Percentiles rank a stretch among this genome's conserved stretches.
Conservation (phyloP, 148 eudicot species). For the Vaccinium myrtillus region DNA sequence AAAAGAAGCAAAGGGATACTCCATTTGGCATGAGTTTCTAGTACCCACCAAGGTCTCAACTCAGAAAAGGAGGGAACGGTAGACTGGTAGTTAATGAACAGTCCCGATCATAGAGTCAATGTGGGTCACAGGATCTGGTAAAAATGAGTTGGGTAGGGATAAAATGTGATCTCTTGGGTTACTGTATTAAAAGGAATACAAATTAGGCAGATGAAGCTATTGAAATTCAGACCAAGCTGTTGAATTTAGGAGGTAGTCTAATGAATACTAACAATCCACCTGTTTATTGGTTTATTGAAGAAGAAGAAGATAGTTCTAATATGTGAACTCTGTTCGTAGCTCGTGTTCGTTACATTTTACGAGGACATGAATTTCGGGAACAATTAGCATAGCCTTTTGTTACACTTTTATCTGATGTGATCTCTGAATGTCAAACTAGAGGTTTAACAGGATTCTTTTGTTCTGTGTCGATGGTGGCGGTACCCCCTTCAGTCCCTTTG, state of each 20-base stretch:
- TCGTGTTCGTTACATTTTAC: neutral
- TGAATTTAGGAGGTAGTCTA: too few relatives aligned
- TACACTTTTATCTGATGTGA: neutral
- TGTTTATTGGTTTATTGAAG: too few relatives aligned
- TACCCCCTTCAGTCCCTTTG: conserved; percentile 38
- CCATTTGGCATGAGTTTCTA: too few relatives aligned
- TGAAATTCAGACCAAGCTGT: too few relatives aligned
- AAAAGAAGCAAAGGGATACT: too few relatives aligned
- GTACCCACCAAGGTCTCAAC: too few relatives aligned
- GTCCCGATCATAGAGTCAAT: neutral
- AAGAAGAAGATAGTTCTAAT: neutral
- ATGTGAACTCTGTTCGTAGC: neutral
- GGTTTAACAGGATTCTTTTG: conserved; percentile 16
- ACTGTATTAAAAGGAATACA: neutral
- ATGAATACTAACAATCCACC: too few relatives aligned
- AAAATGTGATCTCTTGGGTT: neutral
- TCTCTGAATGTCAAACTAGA: conserved; percentile 1
- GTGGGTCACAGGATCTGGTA: neutral
- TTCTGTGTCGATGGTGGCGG: conserved; percentile 21
- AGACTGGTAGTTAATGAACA: neutral
- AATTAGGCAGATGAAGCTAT: too few relatives aligned
- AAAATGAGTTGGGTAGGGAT: neutral
- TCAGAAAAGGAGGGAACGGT: neutral
- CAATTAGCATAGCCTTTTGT: neutral
- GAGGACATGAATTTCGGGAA: neutral